These are phyloP conservation scores for Cercophora samala DNA, from an alignment of 495 filamentous ascomycete genomes.

Conservation along the genomic window DNA sequence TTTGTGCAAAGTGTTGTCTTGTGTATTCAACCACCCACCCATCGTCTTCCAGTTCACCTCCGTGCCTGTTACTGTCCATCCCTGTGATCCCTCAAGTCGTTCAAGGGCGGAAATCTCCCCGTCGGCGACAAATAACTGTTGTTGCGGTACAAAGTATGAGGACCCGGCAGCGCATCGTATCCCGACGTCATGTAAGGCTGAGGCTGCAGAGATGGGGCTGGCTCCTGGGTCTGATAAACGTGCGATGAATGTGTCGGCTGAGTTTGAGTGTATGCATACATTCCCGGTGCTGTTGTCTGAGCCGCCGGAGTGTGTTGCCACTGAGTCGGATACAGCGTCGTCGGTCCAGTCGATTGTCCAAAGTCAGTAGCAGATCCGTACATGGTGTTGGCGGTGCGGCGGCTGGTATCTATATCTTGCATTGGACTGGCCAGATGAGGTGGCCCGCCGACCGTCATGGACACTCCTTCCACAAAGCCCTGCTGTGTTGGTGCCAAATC, in stretches of 20 bases:
- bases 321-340: not conserved
- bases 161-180: not conserved
- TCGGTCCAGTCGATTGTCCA: conserved; percentile 3
- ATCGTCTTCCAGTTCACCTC: too few relatives aligned
- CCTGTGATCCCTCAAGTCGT: not conserved
- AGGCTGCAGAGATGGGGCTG: not conserved
- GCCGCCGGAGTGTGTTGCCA: not conserved
- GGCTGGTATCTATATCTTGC: not conserved
- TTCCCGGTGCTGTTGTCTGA: not conserved
- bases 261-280: not conserved
- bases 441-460: not conserved
- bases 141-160: conserved; percentile 1
- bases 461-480: not conserved
- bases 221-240: not conserved
- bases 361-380: conserved; percentile 4
- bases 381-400: conserved; percentile 1
- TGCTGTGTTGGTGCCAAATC: conserved; percentile 31
- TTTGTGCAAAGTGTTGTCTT: not conserved
- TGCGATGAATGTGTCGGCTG: not conserved
- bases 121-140: not conserved
- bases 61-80: not conserved
- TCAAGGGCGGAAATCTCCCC: not conserved
- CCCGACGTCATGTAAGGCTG: not conserved
- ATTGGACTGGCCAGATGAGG: not conserved
- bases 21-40: not conserved